These are phyloP conservation scores for Pseudonitzschia multistriata DNA, from an alignment of 108 stramenopile species.

Conservation along the genomic window DNA sequence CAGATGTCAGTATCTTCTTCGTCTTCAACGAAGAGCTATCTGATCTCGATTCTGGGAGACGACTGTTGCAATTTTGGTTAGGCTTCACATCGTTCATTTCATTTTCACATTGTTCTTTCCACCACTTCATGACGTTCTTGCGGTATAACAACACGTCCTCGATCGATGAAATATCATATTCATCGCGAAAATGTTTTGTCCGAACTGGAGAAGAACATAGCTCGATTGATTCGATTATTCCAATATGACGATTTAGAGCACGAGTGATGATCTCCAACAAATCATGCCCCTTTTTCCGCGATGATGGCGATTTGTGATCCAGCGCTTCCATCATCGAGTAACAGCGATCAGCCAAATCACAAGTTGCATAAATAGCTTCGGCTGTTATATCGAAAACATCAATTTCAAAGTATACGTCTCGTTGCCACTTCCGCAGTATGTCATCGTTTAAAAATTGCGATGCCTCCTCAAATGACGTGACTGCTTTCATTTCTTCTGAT, in stretches of 20 bases:
- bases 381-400: constrained; percentile 18
- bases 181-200: constrained; percentile 7
- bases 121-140: constrained; percentile 10
- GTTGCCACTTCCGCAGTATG: neutral
- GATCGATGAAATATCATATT: constrained; percentile 14
- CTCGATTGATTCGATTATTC: constrained; percentile 20
- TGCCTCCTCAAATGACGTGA: constrained; percentile 16
- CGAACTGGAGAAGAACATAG: neutral
- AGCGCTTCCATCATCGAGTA: constrained; percentile 18
- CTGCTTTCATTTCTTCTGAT: constrained; percentile 17
- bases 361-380: constrained; percentile 23
- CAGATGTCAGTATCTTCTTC: neutral
- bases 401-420: constrained; percentile 1
- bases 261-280: constrained; percentile 10
- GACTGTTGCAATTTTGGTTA: neutral
- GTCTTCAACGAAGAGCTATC: neutral
- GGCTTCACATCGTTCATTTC: neutral
- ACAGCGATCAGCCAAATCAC: constrained; percentile 14
- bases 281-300: constrained; percentile 6
- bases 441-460: constrained; percentile 17
- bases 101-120: constrained; percentile 1
- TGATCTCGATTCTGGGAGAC: neutral
- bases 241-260: constrained; percentile 20
- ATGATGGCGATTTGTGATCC: neutral
- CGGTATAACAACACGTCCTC: constrained; percentile 4